phyloP scores from a whole-genome alignment of 371 early-diverging fungal genomes.

The Fennellomyces sp. region DNA sequence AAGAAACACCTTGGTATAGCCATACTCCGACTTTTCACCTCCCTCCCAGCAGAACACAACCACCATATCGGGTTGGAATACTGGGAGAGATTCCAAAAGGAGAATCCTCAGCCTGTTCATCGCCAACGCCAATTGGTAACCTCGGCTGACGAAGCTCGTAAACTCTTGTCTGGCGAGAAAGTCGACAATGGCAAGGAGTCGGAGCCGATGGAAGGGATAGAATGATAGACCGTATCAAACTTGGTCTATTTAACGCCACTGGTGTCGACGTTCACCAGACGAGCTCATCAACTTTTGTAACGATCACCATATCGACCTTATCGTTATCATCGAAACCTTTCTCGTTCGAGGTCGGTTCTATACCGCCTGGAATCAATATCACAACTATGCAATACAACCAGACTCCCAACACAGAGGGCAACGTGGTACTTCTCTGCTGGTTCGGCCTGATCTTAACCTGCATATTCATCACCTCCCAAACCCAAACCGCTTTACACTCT shows the following conservation, averaged over 20 bases:
- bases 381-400: background rate
- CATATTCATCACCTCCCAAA: background rate
- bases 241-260: conserved; percentile 8
- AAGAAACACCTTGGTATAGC: background rate
- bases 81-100: background rate
- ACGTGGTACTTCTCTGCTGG: background rate
- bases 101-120: background rate
- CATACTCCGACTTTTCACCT: background rate
- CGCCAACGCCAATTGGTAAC: background rate
- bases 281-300: background rate
- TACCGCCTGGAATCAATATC: conserved; percentile 8
- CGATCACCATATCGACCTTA: background rate
- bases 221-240: conserved; percentile 4
- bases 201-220: background rate
- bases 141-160: background rate
- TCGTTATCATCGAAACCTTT: conserved; percentile 4
- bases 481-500: background rate
- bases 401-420: too few species aligned
- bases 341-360: background rate
- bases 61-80: background rate
- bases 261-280: conserved; percentile 3
- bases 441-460: background rate
- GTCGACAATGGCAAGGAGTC: background rate
- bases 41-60: background rate
- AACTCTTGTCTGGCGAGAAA: background rate